Conservation (phyloP, 495 filamentous ascomycete species). For the Cercophora sp. region DNA sequence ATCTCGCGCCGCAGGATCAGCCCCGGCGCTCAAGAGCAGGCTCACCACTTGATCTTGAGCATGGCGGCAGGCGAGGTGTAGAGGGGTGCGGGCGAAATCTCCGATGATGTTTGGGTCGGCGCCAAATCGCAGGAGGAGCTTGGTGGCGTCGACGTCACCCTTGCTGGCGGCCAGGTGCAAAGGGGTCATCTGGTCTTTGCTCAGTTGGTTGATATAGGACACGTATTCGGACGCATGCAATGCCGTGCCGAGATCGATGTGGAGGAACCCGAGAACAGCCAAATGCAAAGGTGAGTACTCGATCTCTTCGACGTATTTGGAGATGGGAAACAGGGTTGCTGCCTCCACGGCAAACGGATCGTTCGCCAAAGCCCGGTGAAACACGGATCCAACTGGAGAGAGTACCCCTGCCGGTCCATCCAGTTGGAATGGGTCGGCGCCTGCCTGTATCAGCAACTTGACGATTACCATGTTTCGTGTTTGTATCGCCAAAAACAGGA, state of each 20-base stretch:
- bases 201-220: background rate
- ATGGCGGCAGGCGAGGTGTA: background rate
- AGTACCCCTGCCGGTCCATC: background rate
- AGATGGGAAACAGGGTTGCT: background rate
- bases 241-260: background rate
- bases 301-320: background rate
- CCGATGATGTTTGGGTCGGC: background rate
- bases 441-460: slow-evolving; percentile 10
- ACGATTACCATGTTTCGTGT: background rate
- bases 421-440: slow-evolving; percentile 5
- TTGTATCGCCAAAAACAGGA: background rate
- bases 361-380: background rate
- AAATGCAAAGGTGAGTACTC: background rate
- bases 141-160: background rate
- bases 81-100: background rate
- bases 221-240: background rate
- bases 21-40: background rate
- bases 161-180: slow-evolving; percentile 6
- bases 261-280: background rate
- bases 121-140: background rate
- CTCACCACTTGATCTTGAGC: background rate
- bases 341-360: background rate
- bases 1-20: background rate
- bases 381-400: background rate
- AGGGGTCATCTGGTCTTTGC: background rate